Base-by-base conservation (phyloP, 2,329 filamentous ascomycete genomes). In the Coniella lustricola region DNA sequence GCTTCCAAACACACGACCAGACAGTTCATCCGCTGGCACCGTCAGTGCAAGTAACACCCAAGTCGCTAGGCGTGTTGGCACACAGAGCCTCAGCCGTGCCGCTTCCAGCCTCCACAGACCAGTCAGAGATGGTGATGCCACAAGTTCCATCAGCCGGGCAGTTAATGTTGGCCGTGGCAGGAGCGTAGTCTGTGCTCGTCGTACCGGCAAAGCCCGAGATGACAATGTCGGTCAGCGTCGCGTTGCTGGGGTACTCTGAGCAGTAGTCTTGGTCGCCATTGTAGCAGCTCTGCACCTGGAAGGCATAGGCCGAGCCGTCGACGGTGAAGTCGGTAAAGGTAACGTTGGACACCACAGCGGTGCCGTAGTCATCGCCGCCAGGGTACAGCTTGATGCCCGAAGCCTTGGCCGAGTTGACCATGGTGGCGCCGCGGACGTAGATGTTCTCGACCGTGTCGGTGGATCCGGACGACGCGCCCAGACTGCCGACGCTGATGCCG, bases 271-370 rank as follows among this genome's bases (percentile, higher is more conserved):
- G 58, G 17, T 65, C 59, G 20, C 64, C 64, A 17, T 59, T 60
- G 49, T 71, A 73, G 50, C 69, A 73, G 47, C 64, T 70, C 54
- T 70, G 65, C n/a, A 73, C 68, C 51, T 71, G 69, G 53, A 71
- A 62, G 3, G 67, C 70, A 51, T 72, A 72, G 46, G 70, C 68
- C 47, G 61, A 66, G 12, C 61, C 59, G 1, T 64, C 53, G 5
- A 71, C 63, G 1, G 59, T 62, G 16, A 74, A 58, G 16, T 59
- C 61, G 4, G 61, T 58, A 47, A 60, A 73, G 0, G 68, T 73
- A 18, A 72, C 65, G 50, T 73, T 73, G 3, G 54, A 59, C 18
- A 73, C 67, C 0, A 62, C 62, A 0, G 68, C 65, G 0, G 57
- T 53, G 12, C 67, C 66, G 49, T 72, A 62, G 4, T 46, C 50